Conservation (phyloP, 2,329 filamentous ascomycete genomes). For the Cylindrodendrum hubeiense region DNA sequence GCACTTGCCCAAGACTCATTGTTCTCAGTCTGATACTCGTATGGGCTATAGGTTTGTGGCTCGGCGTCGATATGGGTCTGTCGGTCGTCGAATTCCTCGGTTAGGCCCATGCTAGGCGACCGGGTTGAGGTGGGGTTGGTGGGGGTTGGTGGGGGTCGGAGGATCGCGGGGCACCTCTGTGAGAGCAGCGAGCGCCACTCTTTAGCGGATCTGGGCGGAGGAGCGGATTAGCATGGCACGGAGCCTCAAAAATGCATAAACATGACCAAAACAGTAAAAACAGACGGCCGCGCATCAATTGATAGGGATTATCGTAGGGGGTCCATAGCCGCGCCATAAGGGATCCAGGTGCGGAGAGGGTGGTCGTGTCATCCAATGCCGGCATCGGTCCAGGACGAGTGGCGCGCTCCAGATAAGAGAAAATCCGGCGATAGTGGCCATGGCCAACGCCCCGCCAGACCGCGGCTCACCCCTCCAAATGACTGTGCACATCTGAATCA, state of each 20-base stretch:
- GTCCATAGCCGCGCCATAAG: not conserved
- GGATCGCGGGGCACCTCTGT: conserved; percentile 42
- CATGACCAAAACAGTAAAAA: conserved; percentile 3
- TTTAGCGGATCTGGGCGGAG: conserved; percentile 36
- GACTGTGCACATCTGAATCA: conserved; percentile 17
- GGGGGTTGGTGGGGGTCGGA: conserved; percentile 40
- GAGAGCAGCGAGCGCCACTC: conserved; percentile 45
- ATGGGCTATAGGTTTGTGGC: conserved; percentile 73
- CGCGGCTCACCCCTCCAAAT: conserved; percentile 29
- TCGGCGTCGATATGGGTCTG: conserved; percentile 71
- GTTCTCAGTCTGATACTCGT: conserved; percentile 90
- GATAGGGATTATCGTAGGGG: not conserved
- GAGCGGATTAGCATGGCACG: conserved; percentile 36
- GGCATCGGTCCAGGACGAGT: conserved; percentile 32
- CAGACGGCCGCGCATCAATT: conserved; percentile 3
- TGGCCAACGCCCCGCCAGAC: conserved; percentile 26
- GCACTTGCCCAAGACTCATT: conserved; percentile 92
- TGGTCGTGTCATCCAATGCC: conserved; percentile 21
- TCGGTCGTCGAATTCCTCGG: conserved; percentile 77
- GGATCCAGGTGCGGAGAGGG: not conserved
- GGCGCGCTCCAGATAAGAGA: conserved; percentile 38
- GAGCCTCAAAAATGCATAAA: conserved; percentile 21
- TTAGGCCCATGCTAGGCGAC: conserved; percentile 77
- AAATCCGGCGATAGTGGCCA: conserved; percentile 36
- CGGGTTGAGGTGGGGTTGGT: conserved; percentile 40